Evolutionary conservation across 2,329 filamentous ascomycete genomes (phyloP).

Genomic region (Thyridium curvatum): DNA sequence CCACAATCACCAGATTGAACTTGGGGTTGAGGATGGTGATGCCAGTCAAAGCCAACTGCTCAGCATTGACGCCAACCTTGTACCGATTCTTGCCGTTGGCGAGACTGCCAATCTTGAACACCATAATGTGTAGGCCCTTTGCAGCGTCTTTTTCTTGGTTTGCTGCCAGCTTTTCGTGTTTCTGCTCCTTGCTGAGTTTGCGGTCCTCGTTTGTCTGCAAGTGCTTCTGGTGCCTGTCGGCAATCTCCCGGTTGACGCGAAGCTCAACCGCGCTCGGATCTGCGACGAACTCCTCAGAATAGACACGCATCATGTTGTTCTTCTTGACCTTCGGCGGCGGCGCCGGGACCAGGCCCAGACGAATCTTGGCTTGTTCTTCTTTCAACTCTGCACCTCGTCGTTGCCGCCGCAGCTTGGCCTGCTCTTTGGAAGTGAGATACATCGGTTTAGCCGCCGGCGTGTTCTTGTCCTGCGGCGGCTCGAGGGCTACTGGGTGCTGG

Average conservation of each 20-base stretch:
- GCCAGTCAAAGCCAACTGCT: constrained; percentile 80
- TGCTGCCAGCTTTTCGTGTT: constrained; percentile 70
- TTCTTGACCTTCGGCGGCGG: constrained; percentile 96
- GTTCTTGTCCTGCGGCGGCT: constrained; percentile 85
- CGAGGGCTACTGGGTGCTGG: constrained; percentile 85
- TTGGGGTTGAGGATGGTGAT: constrained; percentile 88
- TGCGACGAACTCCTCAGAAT: constrained; percentile 86
- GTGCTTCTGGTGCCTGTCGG: constrained; percentile 76
- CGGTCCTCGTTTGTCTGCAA: constrained; percentile 73
- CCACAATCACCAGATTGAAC: constrained; percentile 84
- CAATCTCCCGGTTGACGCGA: constrained; percentile 87
- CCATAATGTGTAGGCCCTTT: constrained; percentile 77
- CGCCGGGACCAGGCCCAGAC: constrained; percentile 81
- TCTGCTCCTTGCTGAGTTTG: constrained; percentile 82
- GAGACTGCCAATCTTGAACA: constrained; percentile 86
- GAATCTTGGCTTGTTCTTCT: constrained; percentile 93
- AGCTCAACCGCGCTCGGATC: constrained; percentile 97
- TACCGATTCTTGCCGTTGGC: constrained; percentile 90
- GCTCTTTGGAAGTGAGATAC: constrained; percentile 86
- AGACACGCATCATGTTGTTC: constrained; percentile 93
- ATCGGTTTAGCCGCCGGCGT: constrained; percentile 77
- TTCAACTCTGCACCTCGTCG: constrained; percentile 89
- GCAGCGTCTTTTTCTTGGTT: constrained; percentile 86
- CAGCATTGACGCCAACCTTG: constrained; percentile 87
- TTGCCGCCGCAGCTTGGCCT: constrained; percentile 84